Evolutionary conservation across 768 basidiomycete genomes (phyloP).

Genomic region (Rhodotorula graminis): DNA sequence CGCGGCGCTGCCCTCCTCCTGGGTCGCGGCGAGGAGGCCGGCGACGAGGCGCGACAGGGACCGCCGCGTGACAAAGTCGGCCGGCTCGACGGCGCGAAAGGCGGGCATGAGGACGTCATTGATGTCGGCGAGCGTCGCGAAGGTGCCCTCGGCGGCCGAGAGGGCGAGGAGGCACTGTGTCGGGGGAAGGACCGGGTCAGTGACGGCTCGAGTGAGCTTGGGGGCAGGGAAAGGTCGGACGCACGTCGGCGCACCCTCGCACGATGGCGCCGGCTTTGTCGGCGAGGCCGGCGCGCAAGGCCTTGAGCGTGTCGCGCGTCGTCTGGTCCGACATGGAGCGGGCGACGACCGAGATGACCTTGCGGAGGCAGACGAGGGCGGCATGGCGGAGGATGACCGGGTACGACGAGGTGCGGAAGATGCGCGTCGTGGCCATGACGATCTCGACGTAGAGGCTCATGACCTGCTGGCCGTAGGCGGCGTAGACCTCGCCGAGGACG

Average conservation of each 20-base stretch:
- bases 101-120: constrained; percentile 67
- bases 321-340: constrained; percentile 75
- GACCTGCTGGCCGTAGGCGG: constrained; percentile 76
- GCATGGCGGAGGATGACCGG: constrained; percentile 76
- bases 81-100: constrained; percentile 68
- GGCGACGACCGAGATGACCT: constrained; percentile 72
- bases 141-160: constrained; percentile 54
- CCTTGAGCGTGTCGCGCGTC: constrained; percentile 75
- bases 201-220: too few relatives aligned
- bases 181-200: background rate
- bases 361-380: constrained; percentile 69
- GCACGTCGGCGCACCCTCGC: constrained; percentile 72
- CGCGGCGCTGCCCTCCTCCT: constrained; percentile 59
- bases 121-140: constrained; percentile 62
- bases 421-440: constrained; percentile 60
- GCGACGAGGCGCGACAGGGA: constrained; percentile 74
- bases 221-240: constrained; percentile 14
- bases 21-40: constrained; percentile 75
- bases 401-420: constrained; percentile 68
- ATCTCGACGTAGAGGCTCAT: constrained; percentile 96
- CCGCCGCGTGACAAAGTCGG: constrained; percentile 78
- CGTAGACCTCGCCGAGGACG: constrained; percentile 76
- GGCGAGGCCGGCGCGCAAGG: constrained; percentile 64
- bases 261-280: constrained; percentile 84
- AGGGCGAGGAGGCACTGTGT: constrained; percentile 8